phyloP scores from a whole-genome alignment of 345 rosid species.

The Brassica juncea region DNA sequence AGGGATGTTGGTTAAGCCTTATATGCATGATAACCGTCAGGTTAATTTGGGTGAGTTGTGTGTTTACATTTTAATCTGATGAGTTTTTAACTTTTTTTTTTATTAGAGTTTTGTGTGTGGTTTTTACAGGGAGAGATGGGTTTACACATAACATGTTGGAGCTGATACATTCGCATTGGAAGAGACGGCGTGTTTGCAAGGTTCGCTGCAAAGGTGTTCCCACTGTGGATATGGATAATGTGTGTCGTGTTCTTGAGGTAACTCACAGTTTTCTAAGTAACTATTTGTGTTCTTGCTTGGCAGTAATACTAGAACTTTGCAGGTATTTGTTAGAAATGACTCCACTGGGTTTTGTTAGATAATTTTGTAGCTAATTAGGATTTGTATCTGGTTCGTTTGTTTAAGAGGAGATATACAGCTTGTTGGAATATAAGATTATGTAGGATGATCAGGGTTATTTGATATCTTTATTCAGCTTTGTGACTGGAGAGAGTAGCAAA shows the following conservation, averaged over 20 bases:
- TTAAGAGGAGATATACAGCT: neutral
- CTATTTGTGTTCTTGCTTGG: neutral
- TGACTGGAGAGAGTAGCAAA: slow-evolving; percentile 8
- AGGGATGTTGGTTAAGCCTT: slow-evolving; percentile 65
- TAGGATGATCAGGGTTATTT: neutral
- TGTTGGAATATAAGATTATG: neutral
- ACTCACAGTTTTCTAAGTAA: neutral
- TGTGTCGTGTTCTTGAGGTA: slow-evolving; percentile 88
- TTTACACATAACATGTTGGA: slow-evolving; percentile 98
- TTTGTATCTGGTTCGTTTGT: too few species aligned
- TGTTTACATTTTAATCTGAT: neutral
- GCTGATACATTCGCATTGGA: slow-evolving; percentile 85
- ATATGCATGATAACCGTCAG: slow-evolving; percentile 76
- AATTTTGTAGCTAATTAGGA: too few species aligned
- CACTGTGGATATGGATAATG: slow-evolving; percentile 85
- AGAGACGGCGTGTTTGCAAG: slow-evolving; percentile 76
- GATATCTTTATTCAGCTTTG: neutral
- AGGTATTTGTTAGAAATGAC: neutral
- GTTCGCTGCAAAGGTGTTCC: slow-evolving; percentile 90
- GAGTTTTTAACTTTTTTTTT: neutral
- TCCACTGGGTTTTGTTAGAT: neutral
- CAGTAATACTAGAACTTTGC: neutral
- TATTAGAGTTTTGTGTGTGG: neutral
- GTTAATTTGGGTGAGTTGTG: slow-evolving; percentile 74
- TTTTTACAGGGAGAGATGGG: slow-evolving; percentile 78